phyloP scores from a whole-genome alignment of 768 basidiomycete genomes.

The Amanita thiersii region DNA sequence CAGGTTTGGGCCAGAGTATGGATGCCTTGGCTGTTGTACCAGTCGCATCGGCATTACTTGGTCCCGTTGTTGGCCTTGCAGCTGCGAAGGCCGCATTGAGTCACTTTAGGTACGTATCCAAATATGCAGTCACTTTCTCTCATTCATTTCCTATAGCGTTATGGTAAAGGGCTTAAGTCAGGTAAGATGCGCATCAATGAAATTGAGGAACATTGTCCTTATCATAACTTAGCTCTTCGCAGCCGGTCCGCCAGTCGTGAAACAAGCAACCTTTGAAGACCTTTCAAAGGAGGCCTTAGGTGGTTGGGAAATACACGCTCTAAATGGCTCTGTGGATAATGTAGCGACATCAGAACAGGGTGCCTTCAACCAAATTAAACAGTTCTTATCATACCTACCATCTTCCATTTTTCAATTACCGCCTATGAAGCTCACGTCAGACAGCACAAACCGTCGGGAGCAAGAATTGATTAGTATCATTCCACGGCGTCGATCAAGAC shows the following conservation, averaged over 20 bases:
- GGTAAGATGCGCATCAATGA: constrained; percentile 9
- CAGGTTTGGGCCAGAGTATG: constrained; percentile 27
- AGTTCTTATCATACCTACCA: constrained; percentile 31
- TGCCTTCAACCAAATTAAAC: constrained; percentile 25
- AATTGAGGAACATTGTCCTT: not conserved
- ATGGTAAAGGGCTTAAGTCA: constrained; percentile 33
- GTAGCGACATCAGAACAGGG: constrained; percentile 27
- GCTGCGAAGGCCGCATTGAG: constrained; percentile 29
- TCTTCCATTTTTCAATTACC: constrained; percentile 29
- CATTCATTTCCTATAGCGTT: constrained; percentile 17
- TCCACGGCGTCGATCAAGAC: constrained; percentile 24
- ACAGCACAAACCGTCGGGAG: constrained; percentile 22
- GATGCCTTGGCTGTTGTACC: constrained; percentile 30
- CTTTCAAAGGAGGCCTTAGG: constrained; percentile 26
- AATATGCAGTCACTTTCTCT: not conserved
- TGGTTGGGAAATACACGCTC: constrained; percentile 28
- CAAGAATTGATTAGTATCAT: constrained; percentile 27
- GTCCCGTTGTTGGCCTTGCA: constrained; percentile 32
- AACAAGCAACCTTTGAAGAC: constrained; percentile 28
- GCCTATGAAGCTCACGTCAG: constrained; percentile 16
- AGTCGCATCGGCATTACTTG: constrained; percentile 27
- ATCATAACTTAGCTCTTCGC: constrained; percentile 19
- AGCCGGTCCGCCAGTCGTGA: constrained; percentile 27
- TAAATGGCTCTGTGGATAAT: constrained; percentile 29
- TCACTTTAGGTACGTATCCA: constrained; percentile 24